phyloP scores from a whole-genome alignment of 2,329 filamentous ascomycete species.

The Mycosphaerelloides madeirae region DNA sequence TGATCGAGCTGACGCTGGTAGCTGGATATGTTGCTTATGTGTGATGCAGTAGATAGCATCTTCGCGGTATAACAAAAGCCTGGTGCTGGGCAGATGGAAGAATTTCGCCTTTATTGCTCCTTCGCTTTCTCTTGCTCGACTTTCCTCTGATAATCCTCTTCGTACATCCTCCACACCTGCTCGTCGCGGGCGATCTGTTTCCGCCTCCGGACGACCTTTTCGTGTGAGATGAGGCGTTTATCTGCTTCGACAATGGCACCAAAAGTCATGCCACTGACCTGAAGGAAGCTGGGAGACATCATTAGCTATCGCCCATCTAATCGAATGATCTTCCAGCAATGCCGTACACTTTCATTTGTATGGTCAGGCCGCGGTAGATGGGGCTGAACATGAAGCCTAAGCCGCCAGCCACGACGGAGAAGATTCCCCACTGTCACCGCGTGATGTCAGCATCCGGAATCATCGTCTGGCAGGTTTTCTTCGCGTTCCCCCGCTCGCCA shows the following conservation, averaged over 20 bases:
- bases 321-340: neutral
- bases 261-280: constrained; percentile 81
- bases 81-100: neutral
- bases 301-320: neutral
- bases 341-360: constrained; percentile 72
- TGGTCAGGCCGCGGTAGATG: constrained; percentile 65
- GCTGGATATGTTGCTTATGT: no score
- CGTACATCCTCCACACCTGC: constrained; percentile 55
- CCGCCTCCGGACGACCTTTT: constrained; percentile 60
- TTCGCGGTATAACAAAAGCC: no score
- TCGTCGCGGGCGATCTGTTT: constrained; percentile 60
- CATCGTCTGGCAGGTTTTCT: constrained; percentile 3
- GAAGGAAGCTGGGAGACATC: constrained; percentile 59
- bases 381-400: constrained; percentile 63
- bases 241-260: constrained; percentile 75
- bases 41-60: no score
- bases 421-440: constrained; percentile 59
- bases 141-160: constrained; percentile 16
- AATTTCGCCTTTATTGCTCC: neutral
- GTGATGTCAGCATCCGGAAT: constrained; percentile 2
- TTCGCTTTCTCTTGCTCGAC: neutral
- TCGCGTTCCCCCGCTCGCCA: constrained; percentile 1
- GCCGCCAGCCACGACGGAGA: constrained; percentile 57
- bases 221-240: constrained; percentile 60
- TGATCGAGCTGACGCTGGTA: no score